Evolutionary conservation across 1,284 basidiomycete species (phyloP).

Genomic region (Entoloma clypeatum): DNA sequence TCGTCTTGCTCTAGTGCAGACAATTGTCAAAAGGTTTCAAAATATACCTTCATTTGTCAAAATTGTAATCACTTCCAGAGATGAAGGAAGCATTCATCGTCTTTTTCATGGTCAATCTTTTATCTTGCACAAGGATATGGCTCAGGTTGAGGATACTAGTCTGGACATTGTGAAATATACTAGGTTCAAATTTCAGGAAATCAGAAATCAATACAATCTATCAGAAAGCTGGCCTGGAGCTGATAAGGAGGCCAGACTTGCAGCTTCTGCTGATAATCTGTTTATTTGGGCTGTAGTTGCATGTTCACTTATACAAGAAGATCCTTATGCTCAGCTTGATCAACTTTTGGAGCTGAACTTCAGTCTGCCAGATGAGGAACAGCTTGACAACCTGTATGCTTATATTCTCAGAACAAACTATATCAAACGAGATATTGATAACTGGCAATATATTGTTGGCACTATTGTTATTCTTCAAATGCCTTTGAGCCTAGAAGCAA

Average conservation of each 20-base stretch:
- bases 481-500: too few species aligned
- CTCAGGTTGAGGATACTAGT: not conserved
- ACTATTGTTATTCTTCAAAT: too few species aligned
- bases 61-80: constrained; percentile 4
- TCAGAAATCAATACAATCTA: not conserved
- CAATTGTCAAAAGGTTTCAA: not conserved
- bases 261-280: not conserved
- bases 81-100: not conserved
- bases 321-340: too few species aligned
- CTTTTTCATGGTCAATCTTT: not conserved
- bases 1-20: not conserved
- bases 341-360: too few species aligned
- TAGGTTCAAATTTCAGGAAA: not conserved
- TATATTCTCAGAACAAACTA: too few species aligned
- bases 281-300: constrained; percentile 5
- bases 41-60: not conserved
- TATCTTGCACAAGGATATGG: not conserved
- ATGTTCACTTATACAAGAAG: not conserved
- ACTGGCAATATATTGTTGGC: too few species aligned
- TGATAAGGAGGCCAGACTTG: not conserved
- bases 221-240: not conserved
- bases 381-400: too few species aligned
- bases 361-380: too few species aligned
- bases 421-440: too few species aligned
- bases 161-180: constrained; percentile 1